These are phyloP conservation scores for Herpetomonas muscarum DNA, from an alignment of 208 protist genomes.

Conservation along the genomic window DNA sequence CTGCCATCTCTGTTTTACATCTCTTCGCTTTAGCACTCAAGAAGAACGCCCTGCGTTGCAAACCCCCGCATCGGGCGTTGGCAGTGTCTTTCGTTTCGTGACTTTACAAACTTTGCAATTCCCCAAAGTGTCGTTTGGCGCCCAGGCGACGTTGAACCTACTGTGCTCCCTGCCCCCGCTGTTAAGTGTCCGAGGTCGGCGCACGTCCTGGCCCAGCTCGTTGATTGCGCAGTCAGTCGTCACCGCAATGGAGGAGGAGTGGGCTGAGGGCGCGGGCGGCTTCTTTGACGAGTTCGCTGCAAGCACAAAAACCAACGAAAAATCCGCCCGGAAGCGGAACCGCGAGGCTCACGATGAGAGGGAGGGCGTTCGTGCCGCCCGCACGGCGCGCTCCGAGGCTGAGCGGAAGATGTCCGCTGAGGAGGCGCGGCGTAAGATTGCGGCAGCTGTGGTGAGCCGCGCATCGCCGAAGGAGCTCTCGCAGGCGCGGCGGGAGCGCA, in stretches of 20 bases:
- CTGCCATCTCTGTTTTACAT: too few relatives aligned
- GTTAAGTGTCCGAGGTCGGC: too few relatives aligned
- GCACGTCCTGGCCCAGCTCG: background rate
- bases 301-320: conserved; percentile 10
- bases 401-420: conserved; percentile 29
- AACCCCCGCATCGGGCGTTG: too few relatives aligned
- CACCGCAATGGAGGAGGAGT: conserved; percentile 38
- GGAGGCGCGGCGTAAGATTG: conserved; percentile 53
- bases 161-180: too few relatives aligned
- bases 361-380: conserved; percentile 2
- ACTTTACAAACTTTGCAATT: too few relatives aligned
- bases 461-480: conserved; percentile 63
- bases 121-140: too few relatives aligned
- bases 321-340: conserved; percentile 48
- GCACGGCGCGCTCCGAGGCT: conserved; percentile 13
- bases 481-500: conserved; percentile 17
- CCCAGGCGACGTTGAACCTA: too few relatives aligned
- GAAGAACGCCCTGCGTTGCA: too few relatives aligned
- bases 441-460: conserved; percentile 46
- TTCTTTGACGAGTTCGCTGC: conserved; percentile 66
- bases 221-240: background rate
- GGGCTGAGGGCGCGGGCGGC: conserved; percentile 45
- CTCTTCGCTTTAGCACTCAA: too few relatives aligned
- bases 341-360: conserved; percentile 25
- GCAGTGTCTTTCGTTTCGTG: too few relatives aligned